Base-by-base conservation (phyloP, 1,284 basidiomycete species). In the Ceraceosorus bombacis region DNA sequence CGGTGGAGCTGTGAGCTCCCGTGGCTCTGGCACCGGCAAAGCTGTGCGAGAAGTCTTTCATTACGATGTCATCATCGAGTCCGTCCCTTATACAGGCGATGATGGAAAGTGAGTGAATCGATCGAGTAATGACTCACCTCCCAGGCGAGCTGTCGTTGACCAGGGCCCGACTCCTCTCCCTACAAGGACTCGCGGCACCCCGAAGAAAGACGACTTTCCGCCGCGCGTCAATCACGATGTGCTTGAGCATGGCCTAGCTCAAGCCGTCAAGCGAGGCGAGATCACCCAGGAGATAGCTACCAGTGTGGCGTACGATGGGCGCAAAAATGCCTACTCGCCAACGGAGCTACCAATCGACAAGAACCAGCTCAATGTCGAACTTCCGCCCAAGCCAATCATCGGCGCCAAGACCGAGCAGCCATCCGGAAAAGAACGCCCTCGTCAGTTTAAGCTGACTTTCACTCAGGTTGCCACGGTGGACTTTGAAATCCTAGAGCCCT, bases 241-340 rank as follows among this genome's bases (percentile, higher is more conserved):
- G 27, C 17, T 69, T 2, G 5, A 36, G 1, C 15, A 60, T 13
- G 67, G 51, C 13, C 41, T 72, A 2, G 8, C 41, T 6, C 15
- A 40, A 4, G 59, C 60, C 5, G 61, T 41, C 10, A 13, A 57
- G 12, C 37, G 51, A 1, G 50, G n/a, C 10, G 53, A 49, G 1
- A 61, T 72, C 36, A 67, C 64, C 10, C 46, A 49, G 7, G 55
- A 57, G 9, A 60, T 65, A 10, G 61, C 61, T 4, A 15, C 15
- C 12, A 27, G 17, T 17, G 17, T 67, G 6, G 65, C 51, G 5
- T 72, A 60, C 54, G 70, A 72, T 39, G 68, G 68, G 4, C 50
- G 58, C 2, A 59, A 62, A 2, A 64, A 65, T 15, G 63, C 58
- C 6, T 72, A 57, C 46, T 55, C 65, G 5, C 17, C 39, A 5